Base-by-base conservation (phyloP, 2,329 filamentous ascomycete species). In the Phialocephala subalpina region DNA sequence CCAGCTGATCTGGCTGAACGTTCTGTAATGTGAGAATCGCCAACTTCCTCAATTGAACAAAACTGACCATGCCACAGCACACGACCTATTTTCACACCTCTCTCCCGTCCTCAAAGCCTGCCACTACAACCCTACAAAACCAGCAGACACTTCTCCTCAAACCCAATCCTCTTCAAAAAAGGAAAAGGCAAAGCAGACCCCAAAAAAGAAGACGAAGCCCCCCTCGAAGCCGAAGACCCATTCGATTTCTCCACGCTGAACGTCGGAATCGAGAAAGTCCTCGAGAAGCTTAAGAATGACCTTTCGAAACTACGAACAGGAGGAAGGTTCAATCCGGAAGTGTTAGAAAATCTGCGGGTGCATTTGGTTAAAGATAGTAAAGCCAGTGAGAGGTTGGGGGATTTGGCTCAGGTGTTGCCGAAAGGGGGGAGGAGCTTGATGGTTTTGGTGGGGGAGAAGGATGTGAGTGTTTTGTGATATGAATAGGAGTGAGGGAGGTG, bases 361-460 rank as follows among this genome's bases (percentile, higher is more conserved):
- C 80, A 84, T 58, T 72, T 90, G 57, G 82, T 79, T 65, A 86
- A 89, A 64, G 80, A 78, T 57, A 75, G 73, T 25, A 86, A 84
- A 65, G 80, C 85, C 65, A 84, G 78, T 1, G 81, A 86, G 58
- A 82, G 80, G 68, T 72, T 92, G 59, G 82, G 84, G 11, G 89
- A 91, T 73, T 73, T 92, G 64, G 90, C 89, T 2, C 89, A 91
- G 74, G 87, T 92, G 18, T 81, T 92, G 45, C 87, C 88, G 0
- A 88, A 89, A 72, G 88, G 84, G 29, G 83, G 89, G 12, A 78
- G 89, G 63, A 82, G 82, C 71, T 76, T 91, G 35, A 84, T 86
- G 65, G 80, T 92, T n/a, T 76, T 90, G 25, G 87, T 86, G 45
- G 86, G 87, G 16, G 90, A 92, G 73, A 84, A 87, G 72, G 85